Evolutionary conservation across 176 grass and related monocot species (phyloP), one percentile per base, ranked within the genome.

Genomic region (Triticum monococcum): DNA sequence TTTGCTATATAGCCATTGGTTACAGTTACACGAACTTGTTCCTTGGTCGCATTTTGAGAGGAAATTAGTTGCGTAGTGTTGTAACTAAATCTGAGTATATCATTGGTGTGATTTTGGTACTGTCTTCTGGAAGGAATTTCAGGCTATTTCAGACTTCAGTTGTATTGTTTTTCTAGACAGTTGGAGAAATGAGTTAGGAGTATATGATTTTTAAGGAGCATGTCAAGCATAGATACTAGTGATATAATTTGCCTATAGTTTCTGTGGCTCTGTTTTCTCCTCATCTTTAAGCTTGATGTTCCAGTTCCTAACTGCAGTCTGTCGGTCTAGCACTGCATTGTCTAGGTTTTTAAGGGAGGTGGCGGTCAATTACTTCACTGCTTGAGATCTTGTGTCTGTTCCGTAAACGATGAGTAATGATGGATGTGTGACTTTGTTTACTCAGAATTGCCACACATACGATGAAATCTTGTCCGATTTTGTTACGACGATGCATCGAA

Each of bases 21-120:
- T 89, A 33, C 13, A 68, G 40, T 80, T 89, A 65, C 22, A 68
- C 45, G 18, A 54, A 33, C 14, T 63, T 84, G 68, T 23, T 75
- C 32, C 9, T 25, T 86, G 9, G 35, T 36, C 45, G 28, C 18
- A 1, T 57, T 90, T 72, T 68, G 5, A 66, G 40, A 67, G 26
- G 64, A 17, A 67, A 67, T 16, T 16, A 32, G 31, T 12, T 16
- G 64, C 48, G 20, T 71, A 25, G 22, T 46, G 32, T 4, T 79
- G 80, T 43, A 61, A 80, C 22, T 38, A 75, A 74, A n/a, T 10
- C 5, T 83, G 17, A 26, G 79, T 61, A 22, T 36, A 20, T 83
- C 35, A 25, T 23, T 72, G 40, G 72, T 72, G 38, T 32, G 50
- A 59, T 59, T 59, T 12, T 50, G 74, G 2, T 36, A 69, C 18